Base-by-base conservation (phyloP, 768 basidiomycete genomes). In the Psilocybe cubensis region DNA sequence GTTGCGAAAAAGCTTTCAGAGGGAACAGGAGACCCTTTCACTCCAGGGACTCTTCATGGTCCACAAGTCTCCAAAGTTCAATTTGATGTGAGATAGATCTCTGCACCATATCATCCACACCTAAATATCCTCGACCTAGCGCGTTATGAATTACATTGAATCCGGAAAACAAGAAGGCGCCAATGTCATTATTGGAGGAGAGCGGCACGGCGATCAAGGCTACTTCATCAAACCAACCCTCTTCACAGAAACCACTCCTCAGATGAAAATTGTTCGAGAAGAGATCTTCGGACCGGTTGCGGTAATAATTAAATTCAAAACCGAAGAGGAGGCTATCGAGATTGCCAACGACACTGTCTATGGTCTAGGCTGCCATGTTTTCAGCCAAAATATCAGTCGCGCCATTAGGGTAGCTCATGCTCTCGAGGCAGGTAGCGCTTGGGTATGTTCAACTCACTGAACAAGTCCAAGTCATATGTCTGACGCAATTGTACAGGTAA, bases 281-380 rank as follows among this genome's bases (percentile, higher is more conserved):
- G 85, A 92, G 71, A 91, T 92, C 56, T 92, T 92, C 62, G 90
- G 90, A 11, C 90, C 92, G 3, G 88, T 92, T 35, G 83, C 83
- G 52, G 87, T 86, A 18, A 74, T 94, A 29, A 80, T 86, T 74
- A 87, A 86, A 68, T 93, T 94, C 77, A 82, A 86, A 66, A 80
- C 83, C 41, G 85, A 83, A 58, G 81, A 83, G 1, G 85, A 87
- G 52, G 82, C 78, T 31, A 67, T 86, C 56, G 71, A 70, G 38
- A 76, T 79, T 68, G 93, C 91, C 40, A 96, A 95, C 75, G 84
- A 93, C 68, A 86, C 88, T 0, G 76, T 48, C 2, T 92, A 92
- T 73, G 94, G 94, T 40, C 82, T 94, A 25, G 91, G 89, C 6
- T 84, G 87, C 2, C 86, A 89, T 7, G 82, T 95, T 54, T 92